Percentiles rank a stretch among this genome's conserved stretches.
Conservation (phyloP, 305 asterid genomes). For the Solanum hybrid region DNA sequence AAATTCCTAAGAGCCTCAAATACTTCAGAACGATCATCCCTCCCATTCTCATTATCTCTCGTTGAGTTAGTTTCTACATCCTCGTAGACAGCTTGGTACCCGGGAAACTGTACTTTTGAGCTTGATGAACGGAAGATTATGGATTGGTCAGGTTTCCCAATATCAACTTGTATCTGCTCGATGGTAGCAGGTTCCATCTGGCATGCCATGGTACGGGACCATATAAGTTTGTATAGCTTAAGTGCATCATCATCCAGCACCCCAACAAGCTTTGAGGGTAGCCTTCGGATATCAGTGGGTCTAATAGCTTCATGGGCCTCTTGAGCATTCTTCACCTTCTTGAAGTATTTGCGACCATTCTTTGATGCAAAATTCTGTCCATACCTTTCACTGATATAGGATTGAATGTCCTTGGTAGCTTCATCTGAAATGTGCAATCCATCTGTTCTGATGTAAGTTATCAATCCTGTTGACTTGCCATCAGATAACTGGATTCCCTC, state of each 20-base stretch:
- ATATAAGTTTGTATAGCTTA: constrained; percentile 70
- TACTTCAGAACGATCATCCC: constrained; percentile 21
- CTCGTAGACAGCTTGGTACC: constrained; percentile 58
- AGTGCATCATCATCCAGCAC: constrained; percentile 72
- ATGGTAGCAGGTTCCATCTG: constrained; percentile 82
- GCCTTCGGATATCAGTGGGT: constrained; percentile 73
- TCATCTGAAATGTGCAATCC: constrained; percentile 78
- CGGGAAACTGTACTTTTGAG: constrained; percentile 56
- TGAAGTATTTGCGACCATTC: constrained; percentile 55
- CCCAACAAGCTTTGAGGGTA: constrained; percentile 61
- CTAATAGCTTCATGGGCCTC: constrained; percentile 98
- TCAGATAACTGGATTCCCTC: constrained; percentile 71
- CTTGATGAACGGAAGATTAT: constrained; percentile 52
- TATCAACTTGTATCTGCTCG: constrained; percentile 64
- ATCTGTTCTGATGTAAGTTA: constrained; percentile 93
- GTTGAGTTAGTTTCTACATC: constrained; percentile 43
- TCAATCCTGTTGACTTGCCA: constrained; percentile 63
- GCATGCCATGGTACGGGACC: constrained; percentile 85
- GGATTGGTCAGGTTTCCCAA: constrained; percentile 50
- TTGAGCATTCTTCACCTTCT: constrained; percentile 86
- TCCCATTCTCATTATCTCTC: constrained; percentile 31
- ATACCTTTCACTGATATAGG: constrained; percentile 51
- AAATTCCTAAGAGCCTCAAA: constrained; percentile 46
- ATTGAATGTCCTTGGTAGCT: constrained; percentile 64
- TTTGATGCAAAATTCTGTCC: constrained; percentile 55